Conservation (phyloP, 768 basidiomycete genomes). For the Russula vinacea region DNA sequence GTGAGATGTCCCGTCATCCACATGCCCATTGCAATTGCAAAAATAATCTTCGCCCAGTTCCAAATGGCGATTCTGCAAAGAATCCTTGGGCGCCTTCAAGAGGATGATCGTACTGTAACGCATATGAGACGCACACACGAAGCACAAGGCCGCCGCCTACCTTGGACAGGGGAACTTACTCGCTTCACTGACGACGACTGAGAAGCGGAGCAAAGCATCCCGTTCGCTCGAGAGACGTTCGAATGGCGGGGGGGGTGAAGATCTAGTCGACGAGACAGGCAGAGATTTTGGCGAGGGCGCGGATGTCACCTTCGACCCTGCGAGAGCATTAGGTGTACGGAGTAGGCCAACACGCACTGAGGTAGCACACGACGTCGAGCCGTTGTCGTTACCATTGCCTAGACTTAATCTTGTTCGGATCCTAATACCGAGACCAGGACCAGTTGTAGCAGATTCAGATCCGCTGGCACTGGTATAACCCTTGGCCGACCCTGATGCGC, state of each 20-base stretch:
- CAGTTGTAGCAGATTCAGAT: slow-evolving; percentile 24
- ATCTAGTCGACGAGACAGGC: background rate
- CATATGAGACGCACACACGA: too few species aligned
- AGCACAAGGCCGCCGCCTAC: too few species aligned
- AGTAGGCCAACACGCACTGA: slow-evolving; percentile 23
- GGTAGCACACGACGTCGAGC: slow-evolving; percentile 12
- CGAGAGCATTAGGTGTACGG: slow-evolving; percentile 16
- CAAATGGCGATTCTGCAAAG: too few species aligned
- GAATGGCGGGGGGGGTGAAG: slow-evolving; percentile 8
- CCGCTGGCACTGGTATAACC: slow-evolving; percentile 26
- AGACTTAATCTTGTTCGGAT: slow-evolving; percentile 18
- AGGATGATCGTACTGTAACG: too few species aligned
- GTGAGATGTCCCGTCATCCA: too few species aligned
- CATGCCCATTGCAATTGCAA: too few species aligned
- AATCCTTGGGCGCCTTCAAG: too few species aligned
- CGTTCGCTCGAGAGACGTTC: slow-evolving; percentile 16
- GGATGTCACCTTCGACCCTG: slow-evolving; percentile 8
- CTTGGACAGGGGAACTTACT: slow-evolving; percentile 17
- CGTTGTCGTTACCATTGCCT: slow-evolving; percentile 2
- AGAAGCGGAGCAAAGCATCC: background rate
- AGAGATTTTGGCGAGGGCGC: slow-evolving; percentile 15
- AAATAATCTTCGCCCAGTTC: too few species aligned
- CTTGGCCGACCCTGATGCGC: slow-evolving; percentile 22
- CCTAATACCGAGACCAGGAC: slow-evolving; percentile 26
- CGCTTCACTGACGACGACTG: slow-evolving; percentile 20